Evolutionary conservation across 495 filamentous ascomycete genomes (phyloP), one percentile per base, ranked within the genome.

Genomic region (Pseudomonodictys pantanalensis): DNA sequence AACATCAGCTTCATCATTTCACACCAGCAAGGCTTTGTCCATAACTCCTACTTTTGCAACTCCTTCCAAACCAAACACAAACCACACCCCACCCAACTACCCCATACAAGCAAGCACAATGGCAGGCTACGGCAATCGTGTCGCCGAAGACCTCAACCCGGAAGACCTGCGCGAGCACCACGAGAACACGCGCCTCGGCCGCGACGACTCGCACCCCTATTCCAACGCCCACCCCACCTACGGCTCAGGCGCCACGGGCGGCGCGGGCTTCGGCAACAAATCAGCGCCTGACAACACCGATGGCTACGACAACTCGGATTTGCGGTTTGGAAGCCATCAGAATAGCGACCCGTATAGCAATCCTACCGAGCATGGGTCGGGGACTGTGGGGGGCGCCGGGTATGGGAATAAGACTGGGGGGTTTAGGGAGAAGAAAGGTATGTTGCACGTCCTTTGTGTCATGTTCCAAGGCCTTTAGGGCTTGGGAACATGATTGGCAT

Each of bases 321-420:
- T 61, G n/a, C 44, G 56, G 15, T 67, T 60, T 32, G 64, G 64
- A 24, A 62, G 26, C 29, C 50, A 52, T 42, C 23, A 55, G 18
- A 52, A 68, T 23, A 61, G 51, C 43, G 24, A 32, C 7, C 41
- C 60, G 30, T 67, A 67, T 33, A 53, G 50, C n/a, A 56, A n/a
- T 10, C 60, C 65, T 56, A 65, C 67, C 3, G 63, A 29, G n/a
- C 66, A 71, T 58, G 68, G 68, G 2, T 68, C 61, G 46, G 70
- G 60, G 15, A 56, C 45, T 22, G 56, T 53, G 10, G 53, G 38
- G 10, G 70, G 71, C n/a, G 61, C 65, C 1, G 71, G 73, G 42
- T 74, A 65, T 55, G 73, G 71, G 26, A 72, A 75, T 69, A 72
- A 68, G 52, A 70, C 67, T 23, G 68, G 70, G 46, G 52, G 51